Conservation (phyloP, 2,329 filamentous ascomycete species). For the Fusarium robinianum region DNA sequence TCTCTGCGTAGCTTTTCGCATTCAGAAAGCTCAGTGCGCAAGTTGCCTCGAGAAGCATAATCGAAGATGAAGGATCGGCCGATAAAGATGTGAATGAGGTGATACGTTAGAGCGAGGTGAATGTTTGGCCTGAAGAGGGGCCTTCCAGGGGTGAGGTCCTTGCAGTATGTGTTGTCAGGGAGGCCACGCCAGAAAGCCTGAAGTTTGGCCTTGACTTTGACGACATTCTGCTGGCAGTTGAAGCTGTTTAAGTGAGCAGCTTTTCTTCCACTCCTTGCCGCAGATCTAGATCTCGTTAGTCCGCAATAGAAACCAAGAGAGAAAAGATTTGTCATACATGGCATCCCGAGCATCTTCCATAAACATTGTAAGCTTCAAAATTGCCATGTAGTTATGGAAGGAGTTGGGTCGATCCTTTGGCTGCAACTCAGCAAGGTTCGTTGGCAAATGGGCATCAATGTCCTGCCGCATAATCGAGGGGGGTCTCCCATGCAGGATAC, state of each 20-base stretch:
- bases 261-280: constrained; percentile 19
- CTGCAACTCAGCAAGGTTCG: constrained; percentile 19
- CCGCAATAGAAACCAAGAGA: rapidly evolving
- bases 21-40: background rate
- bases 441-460: constrained; percentile 13
- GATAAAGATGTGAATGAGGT: constrained; percentile 25
- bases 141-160: constrained; percentile 25
- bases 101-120: constrained; percentile 28
- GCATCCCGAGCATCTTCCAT: constrained; percentile 30
- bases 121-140: constrained; percentile 29
- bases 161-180: constrained; percentile 22
- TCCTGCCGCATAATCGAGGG: constrained; percentile 23
- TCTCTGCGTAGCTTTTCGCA: constrained; percentile 12
- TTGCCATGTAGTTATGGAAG: constrained; percentile 26
- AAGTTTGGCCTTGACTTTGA: constrained; percentile 14
- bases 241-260: constrained; percentile 1
- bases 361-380: constrained; percentile 24
- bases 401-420: constrained; percentile 19
- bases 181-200: constrained; percentile 22
- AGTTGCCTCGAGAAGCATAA: constrained; percentile 2
- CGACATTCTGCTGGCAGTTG: constrained; percentile 8
- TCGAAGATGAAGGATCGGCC: constrained; percentile 27
- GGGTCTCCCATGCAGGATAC: constrained; percentile 28
- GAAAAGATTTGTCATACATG: constrained; percentile 12
- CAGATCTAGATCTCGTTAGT: background rate